Conservation (phyloP, 2,329 filamentous ascomycete species). For the Trichophyton simii region DNA sequence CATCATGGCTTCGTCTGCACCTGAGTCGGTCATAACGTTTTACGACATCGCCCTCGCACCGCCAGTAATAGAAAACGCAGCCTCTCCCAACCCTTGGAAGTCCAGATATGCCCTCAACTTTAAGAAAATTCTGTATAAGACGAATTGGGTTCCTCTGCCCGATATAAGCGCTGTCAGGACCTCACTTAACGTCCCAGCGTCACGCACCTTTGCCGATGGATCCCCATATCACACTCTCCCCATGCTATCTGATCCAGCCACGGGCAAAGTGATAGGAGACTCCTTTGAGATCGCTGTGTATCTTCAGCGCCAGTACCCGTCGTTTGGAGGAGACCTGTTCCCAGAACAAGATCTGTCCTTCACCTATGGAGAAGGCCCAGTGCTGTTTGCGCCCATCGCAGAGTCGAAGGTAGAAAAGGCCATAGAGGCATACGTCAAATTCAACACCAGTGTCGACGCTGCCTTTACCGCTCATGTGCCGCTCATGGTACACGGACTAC, state of each 20-base stretch:
- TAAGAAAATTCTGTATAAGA: slow-evolving; percentile 38
- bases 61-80: slow-evolving; percentile 17
- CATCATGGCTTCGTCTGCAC: neutral
- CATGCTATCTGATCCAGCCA: slow-evolving; percentile 40
- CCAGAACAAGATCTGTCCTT: neutral
- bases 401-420: slow-evolving; percentile 6
- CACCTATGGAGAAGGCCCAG: slow-evolving; percentile 23
- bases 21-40: slow-evolving; percentile 24
- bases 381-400: slow-evolving; percentile 36
- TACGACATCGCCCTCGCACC: slow-evolving; percentile 37
- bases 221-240: slow-evolving; percentile 50
- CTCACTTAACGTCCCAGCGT: slow-evolving; percentile 35
- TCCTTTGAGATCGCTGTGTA: slow-evolving; percentile 54
- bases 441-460: slow-evolving; percentile 45
- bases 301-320: slow-evolving; percentile 36
- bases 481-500: slow-evolving; percentile 34
- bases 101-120: slow-evolving; percentile 38
- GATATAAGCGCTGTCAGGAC: slow-evolving; percentile 41
- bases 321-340: slow-evolving; percentile 1
- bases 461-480: slow-evolving; percentile 38
- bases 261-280: slow-evolving; percentile 41
- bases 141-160: slow-evolving; percentile 42
- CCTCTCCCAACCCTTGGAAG: slow-evolving; percentile 43
- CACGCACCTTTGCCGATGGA: slow-evolving; percentile 45
- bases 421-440: slow-evolving; percentile 34